Conservation (phyloP, 179 eudicot genomes). For the Silene coronaria region DNA sequence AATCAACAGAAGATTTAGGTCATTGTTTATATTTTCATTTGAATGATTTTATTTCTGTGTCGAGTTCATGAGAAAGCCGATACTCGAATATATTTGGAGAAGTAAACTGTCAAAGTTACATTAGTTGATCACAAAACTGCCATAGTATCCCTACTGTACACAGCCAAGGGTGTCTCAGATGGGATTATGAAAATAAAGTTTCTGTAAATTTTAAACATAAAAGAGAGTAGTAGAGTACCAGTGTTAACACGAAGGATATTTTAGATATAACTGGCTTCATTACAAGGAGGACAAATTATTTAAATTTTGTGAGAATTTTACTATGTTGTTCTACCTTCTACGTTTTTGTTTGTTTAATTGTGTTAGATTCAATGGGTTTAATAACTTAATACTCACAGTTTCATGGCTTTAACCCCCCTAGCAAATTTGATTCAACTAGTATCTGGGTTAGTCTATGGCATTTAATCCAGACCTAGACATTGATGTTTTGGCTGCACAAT, state of each 20-base stretch:
- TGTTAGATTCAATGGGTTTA: background rate
- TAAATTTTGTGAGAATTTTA: background rate
- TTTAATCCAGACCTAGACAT: background rate
- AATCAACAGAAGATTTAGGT: slow-evolving; percentile 41
- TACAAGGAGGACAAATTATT: background rate
- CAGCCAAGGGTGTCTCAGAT: background rate
- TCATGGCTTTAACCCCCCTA: slow-evolving; percentile 5
- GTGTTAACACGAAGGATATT: background rate
- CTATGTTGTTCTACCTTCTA: background rate
- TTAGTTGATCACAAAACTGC: too few relatives aligned
- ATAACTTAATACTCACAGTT: background rate
- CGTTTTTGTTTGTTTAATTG: background rate
- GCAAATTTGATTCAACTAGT: background rate
- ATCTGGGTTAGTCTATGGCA: background rate
- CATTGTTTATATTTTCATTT: background rate
- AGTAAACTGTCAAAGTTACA: too few relatives aligned
- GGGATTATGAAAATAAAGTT: background rate
- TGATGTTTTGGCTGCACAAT: background rate
- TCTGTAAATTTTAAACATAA: background rate
- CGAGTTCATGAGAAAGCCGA: background rate
- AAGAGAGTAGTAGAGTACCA: background rate
- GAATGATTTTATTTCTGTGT: background rate
- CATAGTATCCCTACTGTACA: background rate
- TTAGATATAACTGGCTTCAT: background rate
- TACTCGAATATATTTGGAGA: background rate